Conservation (phyloP, 345 rosid genomes). For the Zanthoxylum bungeanum region DNA sequence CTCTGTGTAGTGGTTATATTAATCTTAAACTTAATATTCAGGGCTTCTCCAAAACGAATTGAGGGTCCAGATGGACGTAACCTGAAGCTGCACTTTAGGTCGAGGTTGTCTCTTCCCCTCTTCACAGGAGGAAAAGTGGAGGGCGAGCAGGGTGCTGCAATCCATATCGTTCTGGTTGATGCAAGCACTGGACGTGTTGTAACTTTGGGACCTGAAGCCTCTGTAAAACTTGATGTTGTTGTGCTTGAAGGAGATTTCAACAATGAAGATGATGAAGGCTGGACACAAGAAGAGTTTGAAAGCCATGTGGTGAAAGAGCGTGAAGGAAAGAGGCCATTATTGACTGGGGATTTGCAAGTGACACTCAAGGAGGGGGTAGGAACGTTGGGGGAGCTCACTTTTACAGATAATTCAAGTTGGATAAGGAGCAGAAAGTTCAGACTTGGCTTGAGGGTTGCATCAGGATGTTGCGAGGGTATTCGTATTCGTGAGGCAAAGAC, state of each 20-base stretch:
- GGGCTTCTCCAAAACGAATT: conserved; percentile 82
- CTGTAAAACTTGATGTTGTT: conserved; percentile 71
- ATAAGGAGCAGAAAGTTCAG: conserved; percentile 96
- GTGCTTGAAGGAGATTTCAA: conserved; percentile 97
- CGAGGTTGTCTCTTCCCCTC: conserved; percentile 94
- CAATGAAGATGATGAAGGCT: conserved; percentile 85
- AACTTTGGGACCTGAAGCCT: conserved; percentile 80
- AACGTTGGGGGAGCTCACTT: conserved; percentile 80
- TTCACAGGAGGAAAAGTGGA: conserved; percentile 98
- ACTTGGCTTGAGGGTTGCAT: conserved; percentile 74
- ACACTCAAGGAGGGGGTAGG: conserved; percentile 98
- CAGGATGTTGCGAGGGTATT: conserved; percentile 75
- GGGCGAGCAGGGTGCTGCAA: conserved; percentile 97
- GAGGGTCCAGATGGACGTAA: conserved; percentile 89
- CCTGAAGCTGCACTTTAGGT: conserved; percentile 71
- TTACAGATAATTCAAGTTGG: conserved; percentile 99
- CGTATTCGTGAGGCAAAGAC: conserved; percentile 97
- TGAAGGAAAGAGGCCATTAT: conserved; percentile 90
- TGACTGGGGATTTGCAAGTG: conserved; percentile 82
- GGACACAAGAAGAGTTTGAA: conserved; percentile 93
- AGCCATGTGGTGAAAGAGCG: conserved; percentile 95
- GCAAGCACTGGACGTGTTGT: conserved; percentile 66
- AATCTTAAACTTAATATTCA: conserved; percentile 24
- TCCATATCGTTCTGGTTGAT: conserved; percentile 77
- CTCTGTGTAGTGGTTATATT: not conserved